Base-by-base conservation (phyloP, 345 rosid species). In the Populus tremula region DNA sequence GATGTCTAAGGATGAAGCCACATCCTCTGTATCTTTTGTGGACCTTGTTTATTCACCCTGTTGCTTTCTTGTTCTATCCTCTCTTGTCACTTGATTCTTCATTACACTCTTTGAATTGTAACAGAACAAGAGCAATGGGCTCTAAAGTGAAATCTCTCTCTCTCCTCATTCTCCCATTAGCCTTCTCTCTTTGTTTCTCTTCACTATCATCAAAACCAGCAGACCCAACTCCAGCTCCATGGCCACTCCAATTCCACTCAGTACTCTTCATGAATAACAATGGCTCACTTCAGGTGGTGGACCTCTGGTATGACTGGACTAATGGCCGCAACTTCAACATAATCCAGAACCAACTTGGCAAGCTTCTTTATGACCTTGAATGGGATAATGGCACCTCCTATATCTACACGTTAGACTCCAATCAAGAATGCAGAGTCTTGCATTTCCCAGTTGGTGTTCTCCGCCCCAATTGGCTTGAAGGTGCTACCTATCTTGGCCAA, bases 261-360 rank as follows among this genome's bases (percentile, higher is more conserved):
- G 9, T 85, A 43, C 64, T 87, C 69, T 82, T 91, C 85, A 87
- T 87, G 90, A 87, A 89, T 85, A 85, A 86, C 86, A 86, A 83
- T 69, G 89, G 90, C 61, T 64, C 79, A 25, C 91, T 91, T 27
- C 89, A 89, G 80, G 82, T 75, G 81, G 69, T 75, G 5, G 90
- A 91, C 79, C 91, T 91, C 45, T 91, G 93, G 93, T 91, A 90
- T 82, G 92, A 90, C 49, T 91, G 92, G 91, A 64, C 82, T 53
- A 87, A 88, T 62, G 89, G 88, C 70, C 91, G 96, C 54, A 91
- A 88, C 78, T 87, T 90, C 89, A 91, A 90, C 84, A 89, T 90
- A 12, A 87, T 91, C 38, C 93, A 89, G 66, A 75, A 86, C 18
- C 96, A 91, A 87, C 86, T 88, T 27, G 90, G 91, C 0, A 81